A percentile compares a stretch with the other conserved stretches of the same genome.
Conservation (phyloP, 371 early-diverging fungal species). For the Apophysomyces variabilis region DNA sequence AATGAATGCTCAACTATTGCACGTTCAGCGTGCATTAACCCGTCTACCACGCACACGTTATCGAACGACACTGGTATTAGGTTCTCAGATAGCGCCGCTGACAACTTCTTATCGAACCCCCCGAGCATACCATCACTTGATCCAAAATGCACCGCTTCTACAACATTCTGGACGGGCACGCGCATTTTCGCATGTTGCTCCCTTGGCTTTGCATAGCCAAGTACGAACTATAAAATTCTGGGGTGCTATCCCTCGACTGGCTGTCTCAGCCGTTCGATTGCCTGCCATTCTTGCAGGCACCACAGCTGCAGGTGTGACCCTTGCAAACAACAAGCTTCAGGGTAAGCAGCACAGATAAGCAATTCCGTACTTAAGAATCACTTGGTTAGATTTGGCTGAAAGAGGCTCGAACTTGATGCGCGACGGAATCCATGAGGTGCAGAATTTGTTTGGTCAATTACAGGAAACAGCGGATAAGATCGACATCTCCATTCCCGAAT, state of each 20-base stretch:
- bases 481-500: slow-evolving; percentile 47
- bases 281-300: slow-evolving; percentile 47
- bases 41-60: neutral
- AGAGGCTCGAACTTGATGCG: slow-evolving; percentile 31
- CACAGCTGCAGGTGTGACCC: slow-evolving; percentile 42
- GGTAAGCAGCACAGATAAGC: slow-evolving; percentile 26
- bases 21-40: neutral
- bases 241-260: slow-evolving; percentile 33
- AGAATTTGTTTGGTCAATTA: slow-evolving; percentile 27
- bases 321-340: slow-evolving; percentile 49
- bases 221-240: slow-evolving; percentile 33
- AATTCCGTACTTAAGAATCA: neutral
- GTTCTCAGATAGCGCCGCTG: neutral
- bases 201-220: slow-evolving; percentile 29
- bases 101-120: neutral
- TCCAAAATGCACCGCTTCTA: slow-evolving; percentile 24
- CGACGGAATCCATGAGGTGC: slow-evolving; percentile 27
- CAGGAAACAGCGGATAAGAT: slow-evolving; percentile 34
- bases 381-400: slow-evolving; percentile 38
- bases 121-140: slow-evolving; percentile 14
- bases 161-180: slow-evolving; percentile 34
- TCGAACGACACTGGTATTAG: neutral
- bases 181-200: slow-evolving; percentile 33
- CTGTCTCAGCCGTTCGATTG: slow-evolving; percentile 35
- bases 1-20: slow-evolving; percentile 6